Evolutionary conservation across 1,139 yeast species (phyloP).

Genomic region (Yamadazyma mexicana): DNA sequence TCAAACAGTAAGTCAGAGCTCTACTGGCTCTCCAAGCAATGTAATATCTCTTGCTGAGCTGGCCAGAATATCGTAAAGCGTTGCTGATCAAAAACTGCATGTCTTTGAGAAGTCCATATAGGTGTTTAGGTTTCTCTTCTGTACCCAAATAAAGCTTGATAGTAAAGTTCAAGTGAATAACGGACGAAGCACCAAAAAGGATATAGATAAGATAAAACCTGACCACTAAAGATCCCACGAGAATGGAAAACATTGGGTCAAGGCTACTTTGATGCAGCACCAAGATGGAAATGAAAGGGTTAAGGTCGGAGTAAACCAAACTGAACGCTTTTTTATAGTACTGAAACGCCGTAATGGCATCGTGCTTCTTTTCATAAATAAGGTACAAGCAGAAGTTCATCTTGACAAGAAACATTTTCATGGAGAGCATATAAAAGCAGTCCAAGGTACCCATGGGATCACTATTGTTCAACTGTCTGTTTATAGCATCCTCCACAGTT

Average conservation of each 20-base stretch:
- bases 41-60: slow-evolving; percentile 8
- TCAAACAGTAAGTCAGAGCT: slow-evolving; percentile 7
- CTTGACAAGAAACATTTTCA: slow-evolving; percentile 20
- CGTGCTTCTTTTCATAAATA: slow-evolving; percentile 23
- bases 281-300: slow-evolving; percentile 11
- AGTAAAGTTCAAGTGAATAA: slow-evolving; percentile 14
- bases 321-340: slow-evolving; percentile 25
- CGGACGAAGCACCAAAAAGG: slow-evolving; percentile 8
- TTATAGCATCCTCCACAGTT: background rate
- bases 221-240: slow-evolving; percentile 13
- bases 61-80: slow-evolving; percentile 11
- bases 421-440: slow-evolving; percentile 8
- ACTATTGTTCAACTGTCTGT: background rate
- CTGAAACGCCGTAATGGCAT: slow-evolving; percentile 21
- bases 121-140: slow-evolving; percentile 11
- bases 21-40: slow-evolving; percentile 14
- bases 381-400: slow-evolving; percentile 26
- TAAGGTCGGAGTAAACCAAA: slow-evolving; percentile 21
- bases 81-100: slow-evolving; percentile 7
- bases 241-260: slow-evolving; percentile 13
- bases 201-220: slow-evolving; percentile 14
- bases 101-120: slow-evolving; percentile 7
- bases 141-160: slow-evolving; percentile 11
- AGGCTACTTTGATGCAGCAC: slow-evolving; percentile 5
- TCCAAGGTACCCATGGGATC: background rate